A percentile compares a stretch with the other conserved stretches of the same genome.
phyloP scores from a whole-genome alignment of 2,329 filamentous ascomycete genomes.

The Phialocephala subalpina region DNA sequence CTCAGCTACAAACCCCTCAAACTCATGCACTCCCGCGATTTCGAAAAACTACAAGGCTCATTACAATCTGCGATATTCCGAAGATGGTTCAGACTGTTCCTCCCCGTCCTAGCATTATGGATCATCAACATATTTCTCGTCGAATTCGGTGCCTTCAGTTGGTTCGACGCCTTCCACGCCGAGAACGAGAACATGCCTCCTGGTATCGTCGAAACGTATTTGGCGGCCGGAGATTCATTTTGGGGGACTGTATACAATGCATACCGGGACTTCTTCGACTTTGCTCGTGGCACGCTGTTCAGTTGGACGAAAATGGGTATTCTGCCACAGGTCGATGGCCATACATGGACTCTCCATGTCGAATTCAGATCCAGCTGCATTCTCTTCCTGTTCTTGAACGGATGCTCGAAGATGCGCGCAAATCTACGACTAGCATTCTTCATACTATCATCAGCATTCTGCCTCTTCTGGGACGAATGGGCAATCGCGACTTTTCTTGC shows the following conservation, averaged over 20 bases:
- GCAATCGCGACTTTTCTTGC: conserved; percentile 69
- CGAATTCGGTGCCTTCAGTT: conserved; percentile 47
- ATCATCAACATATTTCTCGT: conserved; percentile 18
- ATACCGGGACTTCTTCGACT: conserved; percentile 74
- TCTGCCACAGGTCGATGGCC: conserved; percentile 53
- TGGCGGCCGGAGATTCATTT: conserved; percentile 32
- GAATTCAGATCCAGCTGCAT: conserved; percentile 70
- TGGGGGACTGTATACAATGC: conserved; percentile 48
- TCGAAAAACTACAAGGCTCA: conserved; percentile 47
- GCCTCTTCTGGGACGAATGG: conserved; percentile 34
- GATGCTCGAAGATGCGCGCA: conserved; percentile 60
- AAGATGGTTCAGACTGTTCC: conserved; percentile 54
- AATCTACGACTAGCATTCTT: conserved; percentile 60
- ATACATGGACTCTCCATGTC: conserved; percentile 65
- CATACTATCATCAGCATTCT: conserved; percentile 59
- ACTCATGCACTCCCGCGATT: conserved; percentile 48
- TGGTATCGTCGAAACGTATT: conserved; percentile 35
- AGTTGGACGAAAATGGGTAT: conserved; percentile 62
- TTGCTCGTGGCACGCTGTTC: conserved; percentile 64
- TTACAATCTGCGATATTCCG: conserved; percentile 56
- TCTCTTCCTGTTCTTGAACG: conserved; percentile 60
- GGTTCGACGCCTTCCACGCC: conserved; percentile 42
- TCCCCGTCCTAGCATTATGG: conserved; percentile 50
- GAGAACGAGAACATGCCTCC: conserved; percentile 43
- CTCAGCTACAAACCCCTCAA: conserved; percentile 53